Percentiles rank a stretch among this genome's conserved stretches.
Evolutionary conservation across 768 basidiomycete genomes (phyloP).

Genomic region (Kwoniella sp.): DNA sequence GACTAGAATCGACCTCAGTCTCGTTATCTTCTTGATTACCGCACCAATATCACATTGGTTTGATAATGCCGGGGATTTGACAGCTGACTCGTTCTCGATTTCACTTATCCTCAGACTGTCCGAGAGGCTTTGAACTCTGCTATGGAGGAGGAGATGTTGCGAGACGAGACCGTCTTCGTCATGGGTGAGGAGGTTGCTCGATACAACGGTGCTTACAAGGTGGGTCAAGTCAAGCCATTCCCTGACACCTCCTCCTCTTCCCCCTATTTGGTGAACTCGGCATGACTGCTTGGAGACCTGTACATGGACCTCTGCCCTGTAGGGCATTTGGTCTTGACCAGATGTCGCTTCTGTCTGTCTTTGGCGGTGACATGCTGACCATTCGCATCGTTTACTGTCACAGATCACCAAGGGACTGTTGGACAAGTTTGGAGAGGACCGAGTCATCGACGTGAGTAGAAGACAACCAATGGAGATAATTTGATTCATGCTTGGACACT

Average conservation of each 20-base stretch:
- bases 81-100: neutral
- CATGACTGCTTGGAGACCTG: no score
- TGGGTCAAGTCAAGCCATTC: constrained; percentile 24
- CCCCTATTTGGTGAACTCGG: no score
- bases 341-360: neutral
- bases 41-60: no score
- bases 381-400: neutral
- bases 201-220: constrained; percentile 69
- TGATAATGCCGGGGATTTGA: no score
- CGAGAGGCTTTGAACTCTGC: constrained; percentile 96
- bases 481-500: no score
- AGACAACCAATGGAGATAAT: no score
- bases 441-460: constrained; percentile 75
- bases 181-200: constrained; percentile 97
- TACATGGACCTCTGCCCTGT: no score
- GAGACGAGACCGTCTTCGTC: constrained; percentile 91
- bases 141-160: constrained; percentile 99
- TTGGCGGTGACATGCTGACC: neutral
- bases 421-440: constrained; percentile 98
- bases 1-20: no score
- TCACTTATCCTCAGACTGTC: constrained; percentile 66
- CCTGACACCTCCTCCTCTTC: no score
- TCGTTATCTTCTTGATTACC: no score
- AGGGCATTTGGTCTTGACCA: no score
- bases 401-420: constrained; percentile 97